A percentile compares a stretch with the other conserved stretches of the same genome.
phyloP scores from a whole-genome alignment of 345 rosid species.

The Bruguiera sexangula region DNA sequence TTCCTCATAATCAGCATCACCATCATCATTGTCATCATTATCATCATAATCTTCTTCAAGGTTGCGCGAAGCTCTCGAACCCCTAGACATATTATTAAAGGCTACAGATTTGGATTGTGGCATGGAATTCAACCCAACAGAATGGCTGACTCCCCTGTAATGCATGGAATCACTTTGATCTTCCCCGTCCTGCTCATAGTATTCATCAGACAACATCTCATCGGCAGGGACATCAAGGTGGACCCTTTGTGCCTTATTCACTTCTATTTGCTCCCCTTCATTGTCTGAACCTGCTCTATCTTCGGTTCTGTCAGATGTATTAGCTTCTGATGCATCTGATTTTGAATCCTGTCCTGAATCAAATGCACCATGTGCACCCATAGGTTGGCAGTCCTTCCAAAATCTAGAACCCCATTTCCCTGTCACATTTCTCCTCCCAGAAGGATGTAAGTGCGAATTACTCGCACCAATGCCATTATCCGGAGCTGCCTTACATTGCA shows the following conservation, averaged over 20 bases:
- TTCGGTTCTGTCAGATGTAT: slow-evolving; percentile 52
- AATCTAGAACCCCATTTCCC: slow-evolving; percentile 96
- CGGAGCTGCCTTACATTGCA: slow-evolving; percentile 38
- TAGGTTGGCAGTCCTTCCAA: slow-evolving; percentile 98
- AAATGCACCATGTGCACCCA: slow-evolving; percentile 52
- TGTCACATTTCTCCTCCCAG: slow-evolving; percentile 62
- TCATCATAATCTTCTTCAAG: slow-evolving; percentile 33
- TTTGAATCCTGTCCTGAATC: slow-evolving; percentile 75
- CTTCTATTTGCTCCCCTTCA: slow-evolving; percentile 56
- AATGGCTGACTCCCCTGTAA: slow-evolving; percentile 49
- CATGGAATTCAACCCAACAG: slow-evolving; percentile 52
- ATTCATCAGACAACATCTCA: slow-evolving; percentile 99
- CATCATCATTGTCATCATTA: slow-evolving; percentile 45
- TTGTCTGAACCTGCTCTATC: slow-evolving; percentile 60
- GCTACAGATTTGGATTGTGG: slow-evolving; percentile 44
- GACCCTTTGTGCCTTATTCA: slow-evolving; percentile 52
- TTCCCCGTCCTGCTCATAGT: slow-evolving; percentile 99
- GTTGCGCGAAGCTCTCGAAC: slow-evolving; percentile 45
- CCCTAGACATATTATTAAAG: slow-evolving; percentile 43
- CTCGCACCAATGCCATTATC: slow-evolving; percentile 32
- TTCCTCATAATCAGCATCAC: slow-evolving; percentile 74
- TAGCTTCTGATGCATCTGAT: slow-evolving; percentile 54
- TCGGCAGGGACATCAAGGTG: slow-evolving; percentile 90
- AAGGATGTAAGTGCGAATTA: slow-evolving; percentile 48
- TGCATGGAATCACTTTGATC: slow-evolving; percentile 74